Evolutionary conservation across 441 rosid species (phyloP).

Genomic region (Capsella rubella): DNA sequence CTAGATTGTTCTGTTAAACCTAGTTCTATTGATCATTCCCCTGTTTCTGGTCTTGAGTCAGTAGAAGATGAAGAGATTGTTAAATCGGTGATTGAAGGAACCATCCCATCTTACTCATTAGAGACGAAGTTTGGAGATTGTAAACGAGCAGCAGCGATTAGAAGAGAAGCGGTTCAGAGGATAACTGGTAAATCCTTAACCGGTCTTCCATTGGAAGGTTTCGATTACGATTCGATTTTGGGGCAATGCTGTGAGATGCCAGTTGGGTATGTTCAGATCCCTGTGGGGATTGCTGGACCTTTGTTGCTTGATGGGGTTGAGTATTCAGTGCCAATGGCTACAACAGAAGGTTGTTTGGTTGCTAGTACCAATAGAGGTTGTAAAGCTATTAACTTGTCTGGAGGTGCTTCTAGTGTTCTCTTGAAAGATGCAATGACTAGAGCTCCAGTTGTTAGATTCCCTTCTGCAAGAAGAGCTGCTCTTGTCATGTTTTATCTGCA

Average conservation of each 20-base stretch:
- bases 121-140: constrained; percentile 62
- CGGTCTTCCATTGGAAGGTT: constrained; percentile 57
- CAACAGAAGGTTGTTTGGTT: constrained; percentile 68
- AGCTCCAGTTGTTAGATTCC: constrained; percentile 62
- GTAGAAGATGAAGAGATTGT: constrained; percentile 57
- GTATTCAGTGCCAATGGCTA: constrained; percentile 64
- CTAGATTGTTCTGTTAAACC: constrained; percentile 46
- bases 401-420: constrained; percentile 55
- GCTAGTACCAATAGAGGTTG: constrained; percentile 70
- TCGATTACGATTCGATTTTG: constrained; percentile 56
- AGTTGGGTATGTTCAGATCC: constrained; percentile 63
- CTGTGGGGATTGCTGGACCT: constrained; percentile 67
- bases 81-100: constrained; percentile 52
- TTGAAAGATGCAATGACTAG: constrained; percentile 61
- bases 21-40: constrained; percentile 18
- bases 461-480: constrained; percentile 59
- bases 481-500: constrained; percentile 54
- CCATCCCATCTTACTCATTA: constrained; percentile 52
- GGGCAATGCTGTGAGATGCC: constrained; percentile 79
- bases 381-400: constrained; percentile 59
- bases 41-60: constrained; percentile 14
- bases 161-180: constrained; percentile 64
- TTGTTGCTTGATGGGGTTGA: constrained; percentile 57
- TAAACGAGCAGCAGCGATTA: constrained; percentile 51
- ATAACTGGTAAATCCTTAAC: constrained; percentile 53